phyloP scores from a whole-genome alignment of 2,329 filamentous ascomycete genomes.

The Podosphaera fusca region DNA sequence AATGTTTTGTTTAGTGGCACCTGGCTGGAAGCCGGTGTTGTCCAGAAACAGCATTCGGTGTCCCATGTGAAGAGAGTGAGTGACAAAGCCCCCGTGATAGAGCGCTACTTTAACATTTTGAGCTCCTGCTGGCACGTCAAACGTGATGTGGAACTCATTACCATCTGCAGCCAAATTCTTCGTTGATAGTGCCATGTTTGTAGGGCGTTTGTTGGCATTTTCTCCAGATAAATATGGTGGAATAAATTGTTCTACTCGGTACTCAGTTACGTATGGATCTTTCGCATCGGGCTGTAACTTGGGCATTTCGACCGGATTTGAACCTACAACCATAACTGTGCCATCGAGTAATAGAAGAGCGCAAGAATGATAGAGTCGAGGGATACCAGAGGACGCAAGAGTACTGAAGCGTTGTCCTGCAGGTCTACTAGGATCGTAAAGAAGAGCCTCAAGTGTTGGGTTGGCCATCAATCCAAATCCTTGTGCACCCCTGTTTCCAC shows the following conservation, averaged over 20 bases:
- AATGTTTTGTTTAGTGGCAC: slow-evolving; percentile 21
- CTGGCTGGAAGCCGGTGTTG: slow-evolving; percentile 22
- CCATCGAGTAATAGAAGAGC: slow-evolving; percentile 35
- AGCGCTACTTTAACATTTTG: slow-evolving; percentile 25
- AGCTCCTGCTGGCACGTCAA: slow-evolving; percentile 21
- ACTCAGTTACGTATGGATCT: slow-evolving; percentile 32
- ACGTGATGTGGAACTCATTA: slow-evolving; percentile 23
- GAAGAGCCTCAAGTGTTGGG: slow-evolving; percentile 30
- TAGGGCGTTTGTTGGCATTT: slow-evolving; percentile 25
- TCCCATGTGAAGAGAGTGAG: slow-evolving; percentile 37
- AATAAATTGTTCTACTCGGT: slow-evolving; percentile 36
- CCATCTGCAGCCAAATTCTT: slow-evolving; percentile 21
- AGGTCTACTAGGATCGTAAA: slow-evolving; percentile 31
- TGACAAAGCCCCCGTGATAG: slow-evolving; percentile 36
- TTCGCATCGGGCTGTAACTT: slow-evolving; percentile 21
- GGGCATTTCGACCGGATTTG: slow-evolving; percentile 36
- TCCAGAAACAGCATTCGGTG: slow-evolving; percentile 33
- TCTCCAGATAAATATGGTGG: slow-evolving; percentile 33
- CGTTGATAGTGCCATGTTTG: slow-evolving; percentile 22
- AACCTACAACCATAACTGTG: slow-evolving; percentile 33
- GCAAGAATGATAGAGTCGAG: slow-evolving; percentile 36
- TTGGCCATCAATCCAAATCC: slow-evolving; percentile 32
- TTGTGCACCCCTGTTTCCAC: slow-evolving; percentile 31
- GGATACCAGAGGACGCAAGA: slow-evolving; percentile 20
- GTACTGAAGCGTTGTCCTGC: slow-evolving; percentile 25